Base-by-base conservation (phyloP, 768 basidiomycete genomes). In the Trametes meyenii region DNA sequence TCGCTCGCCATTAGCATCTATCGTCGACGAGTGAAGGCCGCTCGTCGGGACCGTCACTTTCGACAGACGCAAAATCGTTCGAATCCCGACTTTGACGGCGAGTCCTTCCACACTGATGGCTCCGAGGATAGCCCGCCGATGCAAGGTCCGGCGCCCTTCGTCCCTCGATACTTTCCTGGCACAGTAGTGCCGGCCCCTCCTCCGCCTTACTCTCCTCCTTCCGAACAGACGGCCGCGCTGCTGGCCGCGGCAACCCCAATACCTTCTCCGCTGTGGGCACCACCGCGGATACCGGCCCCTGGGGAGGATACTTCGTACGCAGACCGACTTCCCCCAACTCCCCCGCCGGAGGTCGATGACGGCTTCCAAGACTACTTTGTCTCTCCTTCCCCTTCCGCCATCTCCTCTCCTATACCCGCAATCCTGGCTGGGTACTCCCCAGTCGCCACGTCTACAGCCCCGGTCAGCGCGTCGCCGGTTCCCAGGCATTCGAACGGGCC, bases 131-230 rank as follows among this genome's bases (percentile, higher is more conserved):
- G 62, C 17, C 70, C 67, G 42, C 65, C 68, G 36, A 80, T 81
- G 78, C 67, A 70, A 21, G 83, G 81, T 12, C 80, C 82, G 26
- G 73, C 71, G 10, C 76, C 79, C 3, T 85, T 85, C 70, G 71
- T 83, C 19, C 83, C 84, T 71, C 79, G 83, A 67, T 85, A 78
- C 71, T 85, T 85, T 79, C 84, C 83, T 26, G 81, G 80, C 10
- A 80, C 81, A 0, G 67, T 75, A 33, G 72, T 79, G 17, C 73
- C 74, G 39, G 62, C 73, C 36, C 76, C 79, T 7, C 81, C 77
- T 11, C 78, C 79, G 23, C 71, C 77, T 29, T 75, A 79, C 64
- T 61, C 69, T 33, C 71, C 75, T n/a, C 71, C 71, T 17, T 65
- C 69, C 23, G 48, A 63, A 12, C 48, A 39, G 23, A 65, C 66